Conservation (phyloP, 2,329 filamentous ascomycete genomes). For the Botrytis aclada region DNA sequence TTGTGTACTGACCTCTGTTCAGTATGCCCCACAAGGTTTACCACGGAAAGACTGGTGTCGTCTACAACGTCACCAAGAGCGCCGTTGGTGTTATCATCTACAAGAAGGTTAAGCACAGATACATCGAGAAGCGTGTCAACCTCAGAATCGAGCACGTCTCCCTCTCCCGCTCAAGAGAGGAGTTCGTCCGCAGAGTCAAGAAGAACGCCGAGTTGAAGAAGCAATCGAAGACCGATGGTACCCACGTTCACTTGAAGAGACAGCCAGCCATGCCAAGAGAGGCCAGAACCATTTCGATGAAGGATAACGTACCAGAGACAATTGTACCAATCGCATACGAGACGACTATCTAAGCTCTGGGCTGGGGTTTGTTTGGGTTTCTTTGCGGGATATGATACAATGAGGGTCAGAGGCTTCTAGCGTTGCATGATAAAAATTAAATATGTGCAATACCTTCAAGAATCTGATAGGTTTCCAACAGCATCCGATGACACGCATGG, state of each 20-base stretch:
- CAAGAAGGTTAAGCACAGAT: slow-evolving; percentile 99
- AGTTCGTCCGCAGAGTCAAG: slow-evolving; percentile 97
- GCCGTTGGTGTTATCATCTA: slow-evolving; percentile 98
- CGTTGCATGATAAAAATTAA: slow-evolving; percentile 36
- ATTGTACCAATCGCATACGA: slow-evolving; percentile 92
- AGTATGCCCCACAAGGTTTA: slow-evolving; percentile 98
- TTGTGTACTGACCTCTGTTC: slow-evolving; percentile 12
- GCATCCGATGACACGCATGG: not conserved
- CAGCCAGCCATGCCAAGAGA: slow-evolving; percentile 76
- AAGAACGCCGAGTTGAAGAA: slow-evolving; percentile 88
- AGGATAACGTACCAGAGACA: slow-evolving; percentile 86
- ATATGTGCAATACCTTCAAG: slow-evolving; percentile 36
- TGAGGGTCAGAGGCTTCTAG: slow-evolving; percentile 32
- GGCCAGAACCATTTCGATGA: slow-evolving; percentile 73
- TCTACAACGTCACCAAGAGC: slow-evolving; percentile 99
- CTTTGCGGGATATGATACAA: slow-evolving; percentile 36
- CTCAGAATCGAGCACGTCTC: slow-evolving; percentile 96
- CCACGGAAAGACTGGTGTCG: slow-evolving; percentile 97
- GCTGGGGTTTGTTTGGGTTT: slow-evolving; percentile 36
- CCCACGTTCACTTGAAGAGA: slow-evolving; percentile 89
- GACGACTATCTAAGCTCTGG: slow-evolving; percentile 78
- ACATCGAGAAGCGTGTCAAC: slow-evolving; percentile 99
- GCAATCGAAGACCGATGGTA: slow-evolving; percentile 87
- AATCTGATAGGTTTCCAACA: slow-evolving; percentile 28
- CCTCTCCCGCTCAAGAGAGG: slow-evolving; percentile 92